Evolutionary conservation across 441 rosid genomes (phyloP), one percentile per base, ranked within the genome.

Genomic region (Bruguiera hainesii): DNA sequence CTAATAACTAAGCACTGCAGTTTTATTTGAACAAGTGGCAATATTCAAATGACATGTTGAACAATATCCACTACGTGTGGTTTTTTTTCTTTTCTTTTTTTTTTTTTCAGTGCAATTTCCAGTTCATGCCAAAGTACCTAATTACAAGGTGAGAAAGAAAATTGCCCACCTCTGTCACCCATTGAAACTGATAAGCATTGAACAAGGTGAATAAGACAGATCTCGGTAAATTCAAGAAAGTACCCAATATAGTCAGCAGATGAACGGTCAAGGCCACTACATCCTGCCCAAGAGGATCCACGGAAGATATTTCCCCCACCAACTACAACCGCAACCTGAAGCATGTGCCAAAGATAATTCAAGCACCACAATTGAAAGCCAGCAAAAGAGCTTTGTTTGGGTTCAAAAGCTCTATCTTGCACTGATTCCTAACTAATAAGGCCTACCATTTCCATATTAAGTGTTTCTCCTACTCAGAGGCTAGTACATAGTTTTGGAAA

Each of bases 191-290:
- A 39, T 2, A 39, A 39, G 48, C 48, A 39, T 39, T 39, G 48
- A 53, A 25, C 11, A 19, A 59, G 2, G 21, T 30, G 55, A 65
- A 52, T 31, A 35, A 19, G 20, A 33, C 37, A 33, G 9, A 33
- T 33, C 37, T 33, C 10, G 1, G 37, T 30, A 13, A 33, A 57
- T 49, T 10, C 30, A 63, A 60, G 53, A 62, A 72, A 57, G 58
- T 87, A 91, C 99, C 98, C 99, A 28, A 94, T 89, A 70, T 87
- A 89, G 75, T 93, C 97, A 55, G 98, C 97, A 29, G 97, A 91
- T 52, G 97, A 93, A 65, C 96, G 90, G 60, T 93, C 96, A 77
- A 93, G 97, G 67, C 97, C 96, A 79, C 96, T 89, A 76, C 88
- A 72, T 70, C 97, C 98, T 63, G 96, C 96, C 93, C 93, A 87